These are phyloP conservation scores for Pythium myriotylum DNA, from an alignment of 352 stramenopile genomes.

Conservation along the genomic window DNA sequence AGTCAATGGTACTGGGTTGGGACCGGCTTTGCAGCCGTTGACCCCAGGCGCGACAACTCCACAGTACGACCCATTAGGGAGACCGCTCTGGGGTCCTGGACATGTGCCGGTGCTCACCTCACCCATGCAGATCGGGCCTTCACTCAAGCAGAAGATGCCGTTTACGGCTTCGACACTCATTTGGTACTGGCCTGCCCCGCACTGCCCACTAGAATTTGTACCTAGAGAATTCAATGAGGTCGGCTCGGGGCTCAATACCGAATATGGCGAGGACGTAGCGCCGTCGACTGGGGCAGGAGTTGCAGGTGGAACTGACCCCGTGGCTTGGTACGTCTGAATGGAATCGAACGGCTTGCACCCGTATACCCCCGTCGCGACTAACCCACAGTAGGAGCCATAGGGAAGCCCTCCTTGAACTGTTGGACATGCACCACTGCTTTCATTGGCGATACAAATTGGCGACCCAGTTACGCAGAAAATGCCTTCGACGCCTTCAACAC, in stretches of 20 bases:
- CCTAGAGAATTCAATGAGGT: no score
- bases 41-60: conserved; percentile 11
- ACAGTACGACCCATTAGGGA: conserved; percentile 23
- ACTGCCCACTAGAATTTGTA: no score
- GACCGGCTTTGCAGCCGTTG: conserved; percentile 23
- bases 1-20: not conserved
- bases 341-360: conserved; percentile 12
- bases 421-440: conserved; percentile 4
- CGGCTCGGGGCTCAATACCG: not conserved
- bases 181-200: conserved; percentile 1
- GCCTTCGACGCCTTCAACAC: conserved; percentile 5
- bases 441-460: conserved; percentile 8
- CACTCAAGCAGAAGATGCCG: conserved; percentile 9
- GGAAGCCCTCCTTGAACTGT: not conserved
- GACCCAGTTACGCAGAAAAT: conserved; percentile 4
- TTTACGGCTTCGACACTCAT: conserved; percentile 18
- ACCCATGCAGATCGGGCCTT: conserved; percentile 15
- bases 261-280: not conserved
- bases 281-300: not conserved
- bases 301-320: not conserved
- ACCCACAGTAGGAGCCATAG: conserved; percentile 15
- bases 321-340: no score
- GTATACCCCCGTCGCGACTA: conserved; percentile 15
- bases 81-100: conserved; percentile 15
- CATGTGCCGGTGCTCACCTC: conserved; percentile 8